These are phyloP conservation scores for Hyaloperonospora brassicae DNA, from an alignment of 352 stramenopile species.

Conservation along the genomic window DNA sequence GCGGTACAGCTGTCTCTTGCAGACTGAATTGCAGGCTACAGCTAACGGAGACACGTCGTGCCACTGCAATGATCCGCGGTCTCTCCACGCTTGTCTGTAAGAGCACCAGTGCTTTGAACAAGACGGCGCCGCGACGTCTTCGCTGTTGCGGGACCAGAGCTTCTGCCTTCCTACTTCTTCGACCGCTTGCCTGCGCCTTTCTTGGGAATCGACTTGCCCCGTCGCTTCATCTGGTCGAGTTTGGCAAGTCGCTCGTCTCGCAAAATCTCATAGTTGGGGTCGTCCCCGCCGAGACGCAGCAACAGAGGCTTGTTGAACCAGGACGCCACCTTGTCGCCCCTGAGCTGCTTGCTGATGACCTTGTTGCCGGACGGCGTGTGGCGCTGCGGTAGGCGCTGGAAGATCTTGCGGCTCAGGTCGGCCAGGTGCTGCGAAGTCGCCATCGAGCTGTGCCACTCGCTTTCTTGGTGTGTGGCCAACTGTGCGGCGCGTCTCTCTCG, in stretches of 20 bases:
- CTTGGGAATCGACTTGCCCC: conserved; percentile 80
- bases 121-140: conserved; percentile 1
- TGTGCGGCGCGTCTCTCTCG: not conserved
- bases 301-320: conserved; percentile 84
- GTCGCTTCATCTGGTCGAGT: conserved; percentile 81
- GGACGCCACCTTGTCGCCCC: conserved; percentile 76
- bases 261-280: conserved; percentile 80
- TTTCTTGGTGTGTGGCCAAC: not conserved
- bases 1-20: too few relatives aligned
- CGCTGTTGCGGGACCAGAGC: conserved; percentile 9
- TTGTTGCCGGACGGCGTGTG: conserved; percentile 79
- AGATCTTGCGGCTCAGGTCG: conserved; percentile 82
- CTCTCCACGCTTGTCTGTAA: too few relatives aligned
- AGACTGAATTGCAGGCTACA: too few relatives aligned
- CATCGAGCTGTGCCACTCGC: conserved; percentile 16
- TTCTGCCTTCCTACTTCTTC: conserved; percentile 65
- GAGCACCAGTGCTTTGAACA: not conserved
- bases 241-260: conserved; percentile 70
- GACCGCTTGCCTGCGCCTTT: conserved; percentile 83
- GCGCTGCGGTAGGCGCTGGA: conserved; percentile 80
- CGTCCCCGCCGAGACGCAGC: conserved; percentile 66
- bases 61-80: too few relatives aligned
- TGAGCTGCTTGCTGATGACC: conserved; percentile 84
- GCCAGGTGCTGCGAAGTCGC: conserved; percentile 55
- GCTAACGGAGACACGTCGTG: too few relatives aligned